Evolutionary conservation across 176 grass and related monocot species (phyloP).

Genomic region (Puccinellia tenuiflora): DNA sequence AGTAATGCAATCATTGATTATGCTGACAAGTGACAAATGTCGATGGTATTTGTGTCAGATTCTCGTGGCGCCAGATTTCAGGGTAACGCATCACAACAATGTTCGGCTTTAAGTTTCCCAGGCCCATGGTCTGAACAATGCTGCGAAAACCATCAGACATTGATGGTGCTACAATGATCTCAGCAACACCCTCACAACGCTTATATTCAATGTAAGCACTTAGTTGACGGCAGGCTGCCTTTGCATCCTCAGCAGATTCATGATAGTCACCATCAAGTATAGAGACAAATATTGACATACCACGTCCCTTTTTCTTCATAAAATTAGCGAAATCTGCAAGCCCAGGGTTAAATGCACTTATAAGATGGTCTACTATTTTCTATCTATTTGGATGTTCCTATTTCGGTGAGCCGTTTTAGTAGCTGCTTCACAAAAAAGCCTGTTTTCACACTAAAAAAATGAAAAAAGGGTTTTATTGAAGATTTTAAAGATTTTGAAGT

Average conservation of each 20-base stretch:
- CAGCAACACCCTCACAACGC: slow-evolving; percentile 77
- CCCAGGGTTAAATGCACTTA: too few relatives aligned
- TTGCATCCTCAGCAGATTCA: slow-evolving; percentile 70
- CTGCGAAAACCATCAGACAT: slow-evolving; percentile 75
- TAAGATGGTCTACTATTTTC: too few relatives aligned
- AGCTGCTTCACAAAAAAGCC: too few relatives aligned
- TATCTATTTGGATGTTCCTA: too few relatives aligned
- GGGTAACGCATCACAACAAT: slow-evolving; percentile 91
- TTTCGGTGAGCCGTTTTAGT: too few relatives aligned
- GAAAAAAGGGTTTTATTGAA: too few relatives aligned
- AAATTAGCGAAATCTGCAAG: slow-evolving; percentile 94
- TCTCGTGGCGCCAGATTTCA: slow-evolving; percentile 88
- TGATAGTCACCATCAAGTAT: slow-evolving; percentile 71
- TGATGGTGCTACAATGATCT: slow-evolving; percentile 80
- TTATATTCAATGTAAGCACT: slow-evolving; percentile 88
- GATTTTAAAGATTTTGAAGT: too few relatives aligned
- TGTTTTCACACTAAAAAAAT: too few relatives aligned
- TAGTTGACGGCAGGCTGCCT: slow-evolving; percentile 43
- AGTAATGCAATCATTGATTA: slow-evolving; percentile 91
- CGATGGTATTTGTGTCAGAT: slow-evolving; percentile 72
- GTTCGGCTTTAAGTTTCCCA: slow-evolving; percentile 96
- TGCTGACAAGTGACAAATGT: slow-evolving; percentile 89
- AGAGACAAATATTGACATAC: slow-evolving; percentile 82
- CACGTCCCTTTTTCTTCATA: slow-evolving; percentile 87
- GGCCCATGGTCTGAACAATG: slow-evolving; percentile 87